Conservation (phyloP, 2,329 filamentous ascomycete species). For the Verticillium nonalfalfae region DNA sequence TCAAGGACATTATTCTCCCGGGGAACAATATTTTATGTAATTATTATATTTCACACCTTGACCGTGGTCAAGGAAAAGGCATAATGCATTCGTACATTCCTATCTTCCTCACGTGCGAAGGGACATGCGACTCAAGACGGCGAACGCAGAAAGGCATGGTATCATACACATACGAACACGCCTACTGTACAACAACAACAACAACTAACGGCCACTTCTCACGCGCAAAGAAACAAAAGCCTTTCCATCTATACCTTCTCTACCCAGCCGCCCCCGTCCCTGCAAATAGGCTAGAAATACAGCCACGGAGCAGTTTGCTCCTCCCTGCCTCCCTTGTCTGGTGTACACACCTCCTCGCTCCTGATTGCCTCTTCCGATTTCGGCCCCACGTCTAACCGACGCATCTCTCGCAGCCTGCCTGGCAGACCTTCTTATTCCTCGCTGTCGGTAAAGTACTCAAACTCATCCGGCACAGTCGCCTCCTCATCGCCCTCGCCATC, state of each 20-base stretch:
- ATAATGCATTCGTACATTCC: too few species aligned
- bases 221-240: background rate
- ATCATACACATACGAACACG: background rate
- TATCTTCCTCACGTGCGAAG: too few species aligned
- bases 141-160: background rate
- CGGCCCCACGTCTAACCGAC: too few species aligned
- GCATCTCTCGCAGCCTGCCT: too few species aligned
- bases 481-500: constrained; percentile 70
- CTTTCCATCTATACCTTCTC: background rate
- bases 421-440: constrained; percentile 28
- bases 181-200: background rate
- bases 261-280: background rate
- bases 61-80: too few species aligned
- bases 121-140: too few species aligned
- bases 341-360: background rate
- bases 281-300: background rate
- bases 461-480: constrained; percentile 62
- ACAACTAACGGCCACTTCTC: background rate
- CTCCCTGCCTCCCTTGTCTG: background rate
- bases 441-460: constrained; percentile 72
- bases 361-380: too few species aligned
- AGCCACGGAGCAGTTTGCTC: background rate
- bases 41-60: too few species aligned
- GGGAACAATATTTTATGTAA: too few species aligned
- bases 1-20: too few species aligned